phyloP scores from a whole-genome alignment of 2,329 filamentous ascomycete species.

The Aspergillus floridensis region DNA sequence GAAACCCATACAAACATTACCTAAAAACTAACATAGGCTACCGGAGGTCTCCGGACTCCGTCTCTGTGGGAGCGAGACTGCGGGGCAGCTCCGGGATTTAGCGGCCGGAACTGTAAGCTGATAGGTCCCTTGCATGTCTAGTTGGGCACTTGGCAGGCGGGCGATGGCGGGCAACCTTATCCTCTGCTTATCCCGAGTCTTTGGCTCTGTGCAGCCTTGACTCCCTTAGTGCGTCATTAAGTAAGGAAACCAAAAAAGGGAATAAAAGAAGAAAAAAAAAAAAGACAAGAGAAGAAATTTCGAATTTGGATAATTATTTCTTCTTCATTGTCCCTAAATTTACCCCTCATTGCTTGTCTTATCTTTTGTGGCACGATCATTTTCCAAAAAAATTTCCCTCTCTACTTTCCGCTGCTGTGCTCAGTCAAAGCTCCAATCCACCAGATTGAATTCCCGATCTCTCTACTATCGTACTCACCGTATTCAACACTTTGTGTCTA shows the following conservation, averaged over 20 bases:
- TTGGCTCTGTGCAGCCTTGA: constrained; percentile 1
- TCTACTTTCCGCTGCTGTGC: neutral
- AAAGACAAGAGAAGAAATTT: too few species aligned
- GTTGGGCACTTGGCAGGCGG: neutral
- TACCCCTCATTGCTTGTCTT: constrained; percentile 14
- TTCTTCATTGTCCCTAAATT: neutral
- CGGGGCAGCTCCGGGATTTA: neutral
- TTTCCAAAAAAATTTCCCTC: neutral
- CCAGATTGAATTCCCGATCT: neutral
- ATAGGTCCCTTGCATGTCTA: neutral
- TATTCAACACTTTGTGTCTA: neutral
- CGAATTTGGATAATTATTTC: too few species aligned
- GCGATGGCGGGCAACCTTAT: neutral
- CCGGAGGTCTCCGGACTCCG: neutral
- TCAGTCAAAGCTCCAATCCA: neutral
- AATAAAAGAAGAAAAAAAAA: neutral
- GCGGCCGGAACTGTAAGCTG: neutral
- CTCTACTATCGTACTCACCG: neutral
- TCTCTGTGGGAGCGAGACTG: neutral
- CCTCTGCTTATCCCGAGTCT: neutral
- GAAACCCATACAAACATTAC: neutral
- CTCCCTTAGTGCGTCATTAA: neutral
- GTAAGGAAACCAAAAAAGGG: neutral
- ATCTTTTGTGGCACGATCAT: neutral
- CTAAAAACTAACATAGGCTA: neutral